phyloP scores from a whole-genome alignment of 2,329 filamentous ascomycete genomes.

The Cercospora sp. region DNA sequence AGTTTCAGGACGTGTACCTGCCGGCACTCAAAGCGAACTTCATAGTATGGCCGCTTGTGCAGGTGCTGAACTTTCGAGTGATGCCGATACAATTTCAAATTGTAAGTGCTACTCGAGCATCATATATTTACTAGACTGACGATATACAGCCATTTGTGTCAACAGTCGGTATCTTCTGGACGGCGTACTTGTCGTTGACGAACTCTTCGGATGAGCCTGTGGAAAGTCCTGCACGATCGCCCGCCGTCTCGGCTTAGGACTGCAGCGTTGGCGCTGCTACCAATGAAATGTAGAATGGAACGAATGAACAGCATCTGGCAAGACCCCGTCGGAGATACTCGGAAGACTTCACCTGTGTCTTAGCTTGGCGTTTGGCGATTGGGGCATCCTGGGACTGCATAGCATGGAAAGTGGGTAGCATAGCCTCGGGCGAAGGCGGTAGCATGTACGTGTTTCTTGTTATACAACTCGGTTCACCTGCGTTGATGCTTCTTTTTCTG shows the following conservation, averaged over 20 bases:
- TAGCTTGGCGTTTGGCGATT: constrained; percentile 18
- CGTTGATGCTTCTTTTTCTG: neutral
- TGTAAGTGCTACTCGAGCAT: constrained; percentile 59
- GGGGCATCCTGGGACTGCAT: constrained; percentile 5
- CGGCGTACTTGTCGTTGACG: constrained; percentile 88
- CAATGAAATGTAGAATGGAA: neutral
- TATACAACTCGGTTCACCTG: neutral
- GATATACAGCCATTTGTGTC: constrained; percentile 81
- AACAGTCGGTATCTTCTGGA: constrained; percentile 95
- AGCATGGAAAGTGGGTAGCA: constrained; percentile 12
- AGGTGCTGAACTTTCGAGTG: constrained; percentile 93
- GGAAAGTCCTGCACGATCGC: constrained; percentile 25
- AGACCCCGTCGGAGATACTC: constrained; percentile 12
- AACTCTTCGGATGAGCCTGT: constrained; percentile 76
- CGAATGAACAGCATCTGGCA: constrained; percentile 5
- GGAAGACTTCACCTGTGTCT: constrained; percentile 10
- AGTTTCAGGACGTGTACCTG: constrained; percentile 91
- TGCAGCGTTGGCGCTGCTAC: neutral
- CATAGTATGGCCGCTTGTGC: constrained; percentile 90
- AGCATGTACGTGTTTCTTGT: constrained; percentile 8
- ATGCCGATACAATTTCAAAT: constrained; percentile 97
- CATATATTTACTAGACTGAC: constrained; percentile 13
- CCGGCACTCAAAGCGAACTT: constrained; percentile 96
- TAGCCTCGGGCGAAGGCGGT: constrained; percentile 19
- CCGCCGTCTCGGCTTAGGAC: constrained; percentile 20